Percentiles rank a stretch among this genome's conserved stretches.
These are phyloP conservation scores for Berkeleyomyces rouxiae DNA, from an alignment of 2,329 filamentous ascomycete genomes.

Conservation along the genomic window DNA sequence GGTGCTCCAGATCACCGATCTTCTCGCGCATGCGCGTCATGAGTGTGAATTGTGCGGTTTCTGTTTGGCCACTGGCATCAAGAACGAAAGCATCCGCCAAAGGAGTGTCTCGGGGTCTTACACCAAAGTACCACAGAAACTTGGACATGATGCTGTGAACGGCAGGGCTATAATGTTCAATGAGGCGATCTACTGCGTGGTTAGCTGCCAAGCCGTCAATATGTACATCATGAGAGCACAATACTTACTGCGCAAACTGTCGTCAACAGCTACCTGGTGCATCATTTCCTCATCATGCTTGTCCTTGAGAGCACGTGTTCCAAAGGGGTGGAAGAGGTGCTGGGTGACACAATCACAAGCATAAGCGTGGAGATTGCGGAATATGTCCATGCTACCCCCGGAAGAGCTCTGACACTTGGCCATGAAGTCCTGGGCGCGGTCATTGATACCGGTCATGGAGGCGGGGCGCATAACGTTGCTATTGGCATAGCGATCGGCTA, in stretches of 20 bases:
- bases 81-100: slow-evolving; percentile 43
- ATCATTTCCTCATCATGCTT: slow-evolving; percentile 45
- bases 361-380: slow-evolving; percentile 48
- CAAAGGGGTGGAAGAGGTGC: slow-evolving; percentile 51
- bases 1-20: slow-evolving; percentile 26
- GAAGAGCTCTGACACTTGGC: slow-evolving; percentile 31
- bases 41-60: slow-evolving; percentile 38
- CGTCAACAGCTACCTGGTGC: slow-evolving; percentile 50
- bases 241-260: slow-evolving; percentile 45
- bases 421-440: slow-evolving; percentile 39
- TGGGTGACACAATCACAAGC: slow-evolving; percentile 54
- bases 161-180: slow-evolving; percentile 39
- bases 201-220: background rate
- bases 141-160: slow-evolving; percentile 32
- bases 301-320: slow-evolving; percentile 40
- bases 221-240: background rate
- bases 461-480: slow-evolving; percentile 43
- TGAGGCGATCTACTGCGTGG: slow-evolving; percentile 33
- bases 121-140: slow-evolving; percentile 29
- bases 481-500: slow-evolving; percentile 53
- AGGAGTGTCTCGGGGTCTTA: slow-evolving; percentile 39
- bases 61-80: slow-evolving; percentile 28
- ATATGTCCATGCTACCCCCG: slow-evolving; percentile 38
- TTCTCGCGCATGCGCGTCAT: slow-evolving; percentile 40
- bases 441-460: slow-evolving; percentile 39